Conservation (phyloP, 2,329 filamentous ascomycete species). For the Thielaviopsis populi region DNA sequence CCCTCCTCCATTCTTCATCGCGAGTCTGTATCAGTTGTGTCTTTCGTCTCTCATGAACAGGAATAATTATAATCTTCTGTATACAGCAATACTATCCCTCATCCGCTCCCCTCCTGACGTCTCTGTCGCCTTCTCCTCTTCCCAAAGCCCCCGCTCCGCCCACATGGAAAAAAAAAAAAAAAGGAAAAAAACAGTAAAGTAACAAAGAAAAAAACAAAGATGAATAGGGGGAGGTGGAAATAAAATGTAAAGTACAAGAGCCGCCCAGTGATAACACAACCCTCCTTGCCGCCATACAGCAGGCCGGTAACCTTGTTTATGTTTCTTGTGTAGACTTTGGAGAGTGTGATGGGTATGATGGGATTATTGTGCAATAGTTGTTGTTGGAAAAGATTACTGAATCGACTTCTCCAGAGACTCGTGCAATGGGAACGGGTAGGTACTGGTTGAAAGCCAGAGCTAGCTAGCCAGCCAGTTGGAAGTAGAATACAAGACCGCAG, state of each 20-base stretch:
- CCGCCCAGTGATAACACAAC: conserved; percentile 1
- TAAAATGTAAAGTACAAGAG: conserved; percentile 5
- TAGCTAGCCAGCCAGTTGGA: not conserved
- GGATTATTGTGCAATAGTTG: not conserved
- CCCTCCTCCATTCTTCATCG: no score
- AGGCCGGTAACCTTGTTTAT: not conserved
- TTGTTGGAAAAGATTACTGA: not conserved
- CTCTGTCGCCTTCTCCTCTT: not conserved
- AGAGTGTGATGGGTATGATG: not conserved
- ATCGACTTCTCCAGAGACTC: not conserved
- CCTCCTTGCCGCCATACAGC: not conserved
- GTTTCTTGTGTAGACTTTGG: not conserved
- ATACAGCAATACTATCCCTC: not conserved
- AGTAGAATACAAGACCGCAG: not conserved
- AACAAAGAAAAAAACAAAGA: not conserved
- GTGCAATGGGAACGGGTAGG: not conserved
- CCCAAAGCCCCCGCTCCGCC: not conserved
- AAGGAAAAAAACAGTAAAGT: not conserved
- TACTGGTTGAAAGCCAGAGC: not conserved
- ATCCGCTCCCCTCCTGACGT: not conserved
- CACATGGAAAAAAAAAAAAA: conserved; percentile 6
- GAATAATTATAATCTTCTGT: not conserved
- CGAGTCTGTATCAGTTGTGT: not conserved
- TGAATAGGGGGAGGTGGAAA: not conserved
- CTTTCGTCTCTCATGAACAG: not conserved